Conservation (phyloP, 257 asterid genomes). For the Jacaranda mimosifolia region DNA sequence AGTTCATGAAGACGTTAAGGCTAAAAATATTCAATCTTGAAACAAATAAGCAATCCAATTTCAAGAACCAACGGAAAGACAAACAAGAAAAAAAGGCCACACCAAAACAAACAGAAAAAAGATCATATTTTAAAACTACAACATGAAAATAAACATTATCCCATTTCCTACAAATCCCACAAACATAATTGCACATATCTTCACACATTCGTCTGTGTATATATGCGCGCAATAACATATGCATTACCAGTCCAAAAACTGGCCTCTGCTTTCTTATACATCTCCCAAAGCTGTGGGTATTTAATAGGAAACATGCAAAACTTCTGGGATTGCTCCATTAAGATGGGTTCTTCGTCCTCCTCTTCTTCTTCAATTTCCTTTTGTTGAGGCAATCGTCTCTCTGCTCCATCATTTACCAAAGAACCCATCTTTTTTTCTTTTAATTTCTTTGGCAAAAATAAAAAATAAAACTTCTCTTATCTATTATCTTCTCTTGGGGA, state of each 20-base stretch:
- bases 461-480: constrained; percentile 25
- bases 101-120: not conserved
- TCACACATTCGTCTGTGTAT: constrained; percentile 13
- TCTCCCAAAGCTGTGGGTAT: constrained; percentile 83
- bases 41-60: constrained; percentile 26
- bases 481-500: constrained; percentile 13
- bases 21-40: constrained; percentile 18
- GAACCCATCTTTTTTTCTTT: constrained; percentile 56
- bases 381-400: constrained; percentile 34
- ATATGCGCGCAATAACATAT: not conserved
- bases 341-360: constrained; percentile 64
- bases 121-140: not conserved
- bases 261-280: constrained; percentile 83
- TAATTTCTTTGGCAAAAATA: not conserved
- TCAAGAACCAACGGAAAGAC: constrained; percentile 2
- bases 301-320: constrained; percentile 77
- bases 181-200: constrained; percentile 22
- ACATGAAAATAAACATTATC: constrained; percentile 13
- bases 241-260: constrained; percentile 79
- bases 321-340: constrained; percentile 72
- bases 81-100: not conserved
- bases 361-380: constrained; percentile 45
- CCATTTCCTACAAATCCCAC: constrained; percentile 15
- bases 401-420: constrained; percentile 55
- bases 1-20: not conserved